A percentile compares a stretch with the other conserved stretches of the same genome.
These are phyloP conservation scores for Chalciporus pseudorubinellus DNA, from an alignment of 768 basidiomycete genomes.

Conservation along the genomic window DNA sequence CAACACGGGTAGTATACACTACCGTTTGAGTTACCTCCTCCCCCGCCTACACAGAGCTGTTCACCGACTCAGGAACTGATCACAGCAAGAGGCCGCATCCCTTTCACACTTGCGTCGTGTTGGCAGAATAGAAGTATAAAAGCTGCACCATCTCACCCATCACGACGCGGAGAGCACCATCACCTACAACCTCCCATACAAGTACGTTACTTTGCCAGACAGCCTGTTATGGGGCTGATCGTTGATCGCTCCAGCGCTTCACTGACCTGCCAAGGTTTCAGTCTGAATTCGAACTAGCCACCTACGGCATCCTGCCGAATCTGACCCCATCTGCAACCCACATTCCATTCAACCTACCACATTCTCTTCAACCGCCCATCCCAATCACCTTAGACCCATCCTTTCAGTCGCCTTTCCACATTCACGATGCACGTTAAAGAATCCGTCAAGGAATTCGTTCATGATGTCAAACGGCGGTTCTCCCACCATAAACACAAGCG, in stretches of 20 bases:
- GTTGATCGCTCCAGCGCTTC: neutral
- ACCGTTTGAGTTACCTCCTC: neutral
- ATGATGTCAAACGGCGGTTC: constrained; percentile 33
- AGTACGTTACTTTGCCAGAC: constrained; percentile 3
- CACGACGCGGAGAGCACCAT: constrained; percentile 9
- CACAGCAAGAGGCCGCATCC: neutral
- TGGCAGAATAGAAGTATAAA: constrained; percentile 1
- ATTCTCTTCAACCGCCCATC: constrained; percentile 1
- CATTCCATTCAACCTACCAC: neutral
- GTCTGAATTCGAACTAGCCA: neutral
- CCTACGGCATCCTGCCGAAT: neutral
- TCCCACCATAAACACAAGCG: constrained; percentile 25
- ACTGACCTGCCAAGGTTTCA: neutral
- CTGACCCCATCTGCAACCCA: neutral
- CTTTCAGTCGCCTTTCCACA: neutral
- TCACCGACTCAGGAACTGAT: neutral
- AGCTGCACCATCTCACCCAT: neutral
- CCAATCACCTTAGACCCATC: neutral
- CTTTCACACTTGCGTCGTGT: constrained; percentile 7
- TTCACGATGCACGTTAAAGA: constrained; percentile 31
- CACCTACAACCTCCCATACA: neutral
- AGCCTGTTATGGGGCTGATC: neutral
- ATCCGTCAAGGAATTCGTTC: constrained; percentile 28
- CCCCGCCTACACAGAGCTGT: too few relatives aligned
- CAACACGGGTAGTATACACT: neutral